Conservation (phyloP, 495 filamentous ascomycete genomes). For the Cetradonia linearis region DNA sequence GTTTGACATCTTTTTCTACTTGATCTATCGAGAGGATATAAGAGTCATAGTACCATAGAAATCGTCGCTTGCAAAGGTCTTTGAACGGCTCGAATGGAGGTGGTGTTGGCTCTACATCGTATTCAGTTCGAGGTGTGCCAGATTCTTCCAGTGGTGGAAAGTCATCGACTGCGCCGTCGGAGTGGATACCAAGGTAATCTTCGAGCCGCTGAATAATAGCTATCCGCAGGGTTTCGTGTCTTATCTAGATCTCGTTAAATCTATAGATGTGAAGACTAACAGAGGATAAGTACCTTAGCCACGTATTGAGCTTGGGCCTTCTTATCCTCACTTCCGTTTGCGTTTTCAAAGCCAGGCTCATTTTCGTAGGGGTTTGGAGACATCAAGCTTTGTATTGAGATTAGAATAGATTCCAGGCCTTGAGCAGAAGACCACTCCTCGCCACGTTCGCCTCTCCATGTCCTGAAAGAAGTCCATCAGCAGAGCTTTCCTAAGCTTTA, state of each 20-base stretch:
- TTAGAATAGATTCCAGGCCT: constrained; percentile 83
- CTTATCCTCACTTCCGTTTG: constrained; percentile 55
- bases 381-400: constrained; percentile 95
- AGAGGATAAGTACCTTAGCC: constrained; percentile 53
- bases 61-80: constrained; percentile 82
- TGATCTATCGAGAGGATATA: constrained; percentile 63
- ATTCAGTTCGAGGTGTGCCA: constrained; percentile 24
- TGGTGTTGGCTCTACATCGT: constrained; percentile 42
- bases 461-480: constrained; percentile 46
- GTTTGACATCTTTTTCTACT: constrained; percentile 43
- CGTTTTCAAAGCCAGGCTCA: constrained; percentile 83
- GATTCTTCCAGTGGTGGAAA: constrained; percentile 25
- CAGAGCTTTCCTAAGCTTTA: background rate
- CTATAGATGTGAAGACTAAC: background rate
- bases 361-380: constrained; percentile 91
- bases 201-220: constrained; percentile 81
- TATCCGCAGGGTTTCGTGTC: constrained; percentile 81
- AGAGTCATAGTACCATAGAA: constrained; percentile 90
- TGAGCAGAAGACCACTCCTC: constrained; percentile 97
- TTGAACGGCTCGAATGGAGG: constrained; percentile 67
- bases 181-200: constrained; percentile 56
- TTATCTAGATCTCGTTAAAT: constrained; percentile 47
- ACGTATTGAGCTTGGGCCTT: constrained; percentile 71
- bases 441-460: constrained; percentile 79
- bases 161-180: constrained; percentile 37